These are phyloP conservation scores for Candida peoriensis DNA, from an alignment of 805 yeast genomes.

Conservation along the genomic window DNA sequence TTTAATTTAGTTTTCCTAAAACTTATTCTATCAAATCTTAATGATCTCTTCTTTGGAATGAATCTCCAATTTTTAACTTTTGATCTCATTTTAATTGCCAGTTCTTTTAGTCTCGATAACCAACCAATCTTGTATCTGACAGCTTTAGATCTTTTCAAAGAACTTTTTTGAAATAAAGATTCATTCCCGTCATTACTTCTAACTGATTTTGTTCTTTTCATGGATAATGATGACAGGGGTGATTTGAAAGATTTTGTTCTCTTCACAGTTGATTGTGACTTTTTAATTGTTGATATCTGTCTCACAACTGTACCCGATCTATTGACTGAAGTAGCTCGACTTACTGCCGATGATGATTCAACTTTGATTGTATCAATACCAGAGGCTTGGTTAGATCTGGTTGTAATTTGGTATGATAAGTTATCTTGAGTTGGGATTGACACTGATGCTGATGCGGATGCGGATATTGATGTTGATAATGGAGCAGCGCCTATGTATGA, in stretches of 20 bases:
- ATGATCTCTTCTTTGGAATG: conserved; percentile 20
- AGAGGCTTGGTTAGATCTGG: background rate
- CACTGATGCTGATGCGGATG: background rate
- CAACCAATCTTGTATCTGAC: conserved; percentile 35
- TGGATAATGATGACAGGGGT: conserved; percentile 1
- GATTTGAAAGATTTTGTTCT: background rate
- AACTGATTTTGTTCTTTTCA: background rate
- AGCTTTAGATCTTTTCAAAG: conserved; percentile 30
- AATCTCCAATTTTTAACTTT: conserved; percentile 24
- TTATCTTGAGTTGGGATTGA: conserved; percentile 20
- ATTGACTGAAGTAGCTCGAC: background rate
- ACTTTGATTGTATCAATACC: background rate
- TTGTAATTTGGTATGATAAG: conserved; percentile 25
- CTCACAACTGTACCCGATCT: too few species aligned
- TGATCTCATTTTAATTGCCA: conserved; percentile 24
- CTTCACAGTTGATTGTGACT: background rate
- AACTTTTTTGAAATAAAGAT: conserved; percentile 16
- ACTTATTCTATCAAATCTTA: conserved; percentile 12
- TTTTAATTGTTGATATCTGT: conserved; percentile 2
- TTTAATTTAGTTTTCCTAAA: conserved; percentile 3
- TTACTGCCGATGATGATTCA: too few species aligned
- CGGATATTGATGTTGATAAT: background rate
- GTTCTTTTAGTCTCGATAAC: conserved; percentile 24
- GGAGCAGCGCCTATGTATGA: background rate
- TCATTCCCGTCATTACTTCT: conserved; percentile 12